Conservation (phyloP, 192 early-diverging fungal species). For the Coemansia sp. region DNA sequence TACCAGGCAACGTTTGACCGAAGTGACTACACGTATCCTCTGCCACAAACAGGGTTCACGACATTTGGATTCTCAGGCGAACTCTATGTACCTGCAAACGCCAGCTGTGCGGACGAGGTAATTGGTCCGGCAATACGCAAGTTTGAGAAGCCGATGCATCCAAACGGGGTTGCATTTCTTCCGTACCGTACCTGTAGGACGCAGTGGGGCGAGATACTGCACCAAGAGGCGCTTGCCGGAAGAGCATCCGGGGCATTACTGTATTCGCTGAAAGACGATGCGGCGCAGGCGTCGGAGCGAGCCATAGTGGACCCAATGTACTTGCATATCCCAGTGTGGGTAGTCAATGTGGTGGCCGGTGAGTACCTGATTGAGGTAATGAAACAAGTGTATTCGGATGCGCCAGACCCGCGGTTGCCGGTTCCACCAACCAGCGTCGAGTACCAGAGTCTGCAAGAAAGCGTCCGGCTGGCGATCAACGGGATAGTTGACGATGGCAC, state of each 20-base stretch:
- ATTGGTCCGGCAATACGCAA: constrained; percentile 1
- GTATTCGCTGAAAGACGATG: constrained; percentile 48
- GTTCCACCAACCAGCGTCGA: constrained; percentile 20
- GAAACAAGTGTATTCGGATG: not conserved
- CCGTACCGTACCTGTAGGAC: constrained; percentile 35
- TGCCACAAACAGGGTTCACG: constrained; percentile 33
- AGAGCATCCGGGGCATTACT: constrained; percentile 35
- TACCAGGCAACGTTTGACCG: constrained; percentile 48
- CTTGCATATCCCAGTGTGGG: constrained; percentile 41
- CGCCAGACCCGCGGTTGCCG: not conserved
- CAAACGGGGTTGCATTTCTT: constrained; percentile 41
- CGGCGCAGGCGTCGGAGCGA: constrained; percentile 41
- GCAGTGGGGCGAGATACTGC: constrained; percentile 36
- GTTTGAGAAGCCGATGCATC: constrained; percentile 4
- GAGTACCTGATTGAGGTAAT: constrained; percentile 24
- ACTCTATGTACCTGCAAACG: constrained; percentile 32
- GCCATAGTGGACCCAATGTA: constrained; percentile 15
- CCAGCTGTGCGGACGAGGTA: constrained; percentile 35
- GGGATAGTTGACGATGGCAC: not conserved
- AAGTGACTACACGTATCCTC: constrained; percentile 43
- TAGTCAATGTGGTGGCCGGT: constrained; percentile 39
- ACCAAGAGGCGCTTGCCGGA: constrained; percentile 16
- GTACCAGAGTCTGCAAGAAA: constrained; percentile 10
- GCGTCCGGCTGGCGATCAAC: not conserved
- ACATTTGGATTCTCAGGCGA: constrained; percentile 42